Conservation (phyloP, 129 eudicot species). For the Apium graveolens region DNA sequence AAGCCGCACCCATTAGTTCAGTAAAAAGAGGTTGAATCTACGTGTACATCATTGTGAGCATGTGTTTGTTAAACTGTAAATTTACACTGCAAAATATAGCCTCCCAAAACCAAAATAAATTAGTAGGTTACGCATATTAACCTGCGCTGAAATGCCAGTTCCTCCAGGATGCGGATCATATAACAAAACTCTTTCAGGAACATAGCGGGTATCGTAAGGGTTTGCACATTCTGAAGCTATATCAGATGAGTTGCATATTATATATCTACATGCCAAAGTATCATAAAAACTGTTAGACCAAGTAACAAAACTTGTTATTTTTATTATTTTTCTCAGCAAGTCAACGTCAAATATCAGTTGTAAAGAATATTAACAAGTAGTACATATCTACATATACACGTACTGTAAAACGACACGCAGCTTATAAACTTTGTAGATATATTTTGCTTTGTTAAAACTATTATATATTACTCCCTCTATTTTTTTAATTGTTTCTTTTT, state of each 20-base stretch:
- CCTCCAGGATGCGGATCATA: conserved; percentile 98
- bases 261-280: conserved; percentile 32
- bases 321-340: not conserved
- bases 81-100: not conserved
- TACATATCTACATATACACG: not conserved
- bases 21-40: conserved; percentile 81
- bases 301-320: not conserved
- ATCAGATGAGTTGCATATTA: conserved; percentile 79
- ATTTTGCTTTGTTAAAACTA: not conserved
- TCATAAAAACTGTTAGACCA: conserved; percentile 4
- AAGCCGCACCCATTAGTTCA: conserved; percentile 60
- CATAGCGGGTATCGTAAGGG: conserved; percentile 73
- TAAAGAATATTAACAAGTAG: not conserved
- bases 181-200: conserved; percentile 83
- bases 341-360: not conserved
- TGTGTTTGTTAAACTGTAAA: not conserved
- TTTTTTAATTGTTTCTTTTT: no score
- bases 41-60: not conserved
- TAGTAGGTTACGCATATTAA: conserved; percentile 5
- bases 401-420: not conserved
- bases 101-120: not conserved
- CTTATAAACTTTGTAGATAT: not conserved
- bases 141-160: conserved; percentile 88
- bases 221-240: conserved; percentile 91
- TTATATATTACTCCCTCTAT: no score